These are phyloP conservation scores for Trichocladium uniseriatum DNA, from an alignment of 495 filamentous ascomycete species.

Conservation along the genomic window DNA sequence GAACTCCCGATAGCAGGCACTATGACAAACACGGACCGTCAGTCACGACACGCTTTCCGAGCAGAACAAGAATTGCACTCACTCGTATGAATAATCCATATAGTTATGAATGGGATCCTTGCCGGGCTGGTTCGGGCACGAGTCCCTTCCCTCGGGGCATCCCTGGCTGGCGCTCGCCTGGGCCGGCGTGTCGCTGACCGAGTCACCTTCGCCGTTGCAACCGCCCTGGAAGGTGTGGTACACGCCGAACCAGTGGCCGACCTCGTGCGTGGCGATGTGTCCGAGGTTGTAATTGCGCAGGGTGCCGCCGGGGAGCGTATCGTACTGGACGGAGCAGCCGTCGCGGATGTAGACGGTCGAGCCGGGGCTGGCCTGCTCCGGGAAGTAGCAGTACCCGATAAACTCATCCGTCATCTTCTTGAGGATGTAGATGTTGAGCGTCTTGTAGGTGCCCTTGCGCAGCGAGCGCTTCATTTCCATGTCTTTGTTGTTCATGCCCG, in stretches of 20 bases:
- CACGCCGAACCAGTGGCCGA: constrained; percentile 58
- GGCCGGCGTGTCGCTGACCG: constrained; percentile 49
- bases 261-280: constrained; percentile 53
- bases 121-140: constrained; percentile 41
- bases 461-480: constrained; percentile 49
- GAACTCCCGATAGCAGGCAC: constrained; percentile 40
- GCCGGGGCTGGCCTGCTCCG: constrained; percentile 21
- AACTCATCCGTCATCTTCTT: constrained; percentile 38
- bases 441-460: constrained; percentile 49
- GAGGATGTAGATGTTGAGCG: constrained; percentile 59
- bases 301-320: constrained; percentile 45
- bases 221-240: constrained; percentile 59
- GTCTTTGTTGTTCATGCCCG: constrained; percentile 37
- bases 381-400: constrained; percentile 53
- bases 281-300: constrained; percentile 48
- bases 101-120: constrained; percentile 54
- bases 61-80: constrained; percentile 18
- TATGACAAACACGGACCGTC: not conserved
- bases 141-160: constrained; percentile 47
- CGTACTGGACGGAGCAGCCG: constrained; percentile 50
- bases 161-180: constrained; percentile 43
- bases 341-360: constrained; percentile 40
- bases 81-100: constrained; percentile 57
- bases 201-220: constrained; percentile 47
- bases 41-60: too few species aligned